phyloP scores from a whole-genome alignment of 345 rosid genomes.

The Boechera stricta region DNA sequence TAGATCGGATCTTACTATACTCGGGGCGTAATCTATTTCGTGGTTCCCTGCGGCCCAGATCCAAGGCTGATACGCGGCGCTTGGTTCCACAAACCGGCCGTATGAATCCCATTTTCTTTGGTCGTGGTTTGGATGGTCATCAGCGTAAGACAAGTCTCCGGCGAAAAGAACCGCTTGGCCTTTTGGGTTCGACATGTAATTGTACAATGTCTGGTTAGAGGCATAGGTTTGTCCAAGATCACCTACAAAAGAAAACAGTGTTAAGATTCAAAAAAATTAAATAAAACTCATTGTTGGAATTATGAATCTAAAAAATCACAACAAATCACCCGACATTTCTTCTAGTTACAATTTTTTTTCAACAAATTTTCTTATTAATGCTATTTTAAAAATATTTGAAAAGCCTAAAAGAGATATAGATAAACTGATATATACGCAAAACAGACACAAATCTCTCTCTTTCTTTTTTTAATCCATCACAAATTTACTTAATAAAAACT shows the following conservation, averaged over 20 bases:
- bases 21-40: constrained; percentile 48
- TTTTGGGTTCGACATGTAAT: constrained; percentile 56
- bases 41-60: constrained; percentile 62
- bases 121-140: constrained; percentile 52
- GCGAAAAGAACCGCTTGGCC: constrained; percentile 54
- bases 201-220: constrained; percentile 53
- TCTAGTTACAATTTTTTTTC: background rate
- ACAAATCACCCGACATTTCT: no score
- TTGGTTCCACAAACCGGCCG: constrained; percentile 53
- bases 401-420: no score
- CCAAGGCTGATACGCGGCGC: constrained; percentile 57
- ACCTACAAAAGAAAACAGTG: constrained; percentile 36
- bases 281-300: no score
- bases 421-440: no score
- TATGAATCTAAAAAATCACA: no score
- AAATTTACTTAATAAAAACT: no score
- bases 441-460: no score
- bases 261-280: background rate
- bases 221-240: constrained; percentile 61
- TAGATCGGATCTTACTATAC: constrained; percentile 43
- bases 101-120: constrained; percentile 57
- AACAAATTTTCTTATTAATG: background rate
- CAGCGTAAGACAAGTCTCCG: constrained; percentile 60
- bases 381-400: no score
- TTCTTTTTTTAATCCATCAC: no score